Conservation (phyloP, 2,329 filamentous ascomycete species). For the Zarea fungicola region DNA sequence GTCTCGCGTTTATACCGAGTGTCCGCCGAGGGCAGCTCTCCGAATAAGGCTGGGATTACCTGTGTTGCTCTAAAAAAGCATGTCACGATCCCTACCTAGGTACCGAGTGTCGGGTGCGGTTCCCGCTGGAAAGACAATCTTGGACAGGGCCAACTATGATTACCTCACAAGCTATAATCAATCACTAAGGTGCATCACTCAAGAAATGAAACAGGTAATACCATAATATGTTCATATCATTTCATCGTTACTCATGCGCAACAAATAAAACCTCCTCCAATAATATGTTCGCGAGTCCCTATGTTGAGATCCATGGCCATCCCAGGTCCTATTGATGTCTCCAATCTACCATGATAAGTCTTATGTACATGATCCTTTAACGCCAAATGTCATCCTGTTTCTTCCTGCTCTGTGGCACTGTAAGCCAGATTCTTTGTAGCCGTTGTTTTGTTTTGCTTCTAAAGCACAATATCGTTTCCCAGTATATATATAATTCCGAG, state of each 20-base stretch:
- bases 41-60: too few relatives aligned
- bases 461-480: constrained; percentile 11
- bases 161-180: too few relatives aligned
- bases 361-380: constrained; percentile 21
- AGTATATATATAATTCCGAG: constrained; percentile 23
- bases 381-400: constrained; percentile 10
- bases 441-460: constrained; percentile 1
- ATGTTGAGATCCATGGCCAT: constrained; percentile 19
- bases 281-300: constrained; percentile 12
- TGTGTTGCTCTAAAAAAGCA: too few relatives aligned
- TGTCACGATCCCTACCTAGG: too few relatives aligned
- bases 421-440: constrained; percentile 8
- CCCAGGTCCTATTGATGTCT: constrained; percentile 12
- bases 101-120: too few relatives aligned
- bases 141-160: too few relatives aligned
- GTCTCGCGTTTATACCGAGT: too few relatives aligned
- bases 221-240: constrained; percentile 30
- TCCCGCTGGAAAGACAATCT: too few relatives aligned
- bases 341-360: constrained; percentile 16
- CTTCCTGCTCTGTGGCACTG: constrained; percentile 5
- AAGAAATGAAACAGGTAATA: constrained; percentile 1
- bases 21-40: too few relatives aligned
- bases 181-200: too few relatives aligned
- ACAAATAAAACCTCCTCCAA: constrained; percentile 21
- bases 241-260: constrained; percentile 27